Conservation (phyloP, 2,329 filamentous ascomycete genomes). For the Fusarium denticulatum region DNA sequence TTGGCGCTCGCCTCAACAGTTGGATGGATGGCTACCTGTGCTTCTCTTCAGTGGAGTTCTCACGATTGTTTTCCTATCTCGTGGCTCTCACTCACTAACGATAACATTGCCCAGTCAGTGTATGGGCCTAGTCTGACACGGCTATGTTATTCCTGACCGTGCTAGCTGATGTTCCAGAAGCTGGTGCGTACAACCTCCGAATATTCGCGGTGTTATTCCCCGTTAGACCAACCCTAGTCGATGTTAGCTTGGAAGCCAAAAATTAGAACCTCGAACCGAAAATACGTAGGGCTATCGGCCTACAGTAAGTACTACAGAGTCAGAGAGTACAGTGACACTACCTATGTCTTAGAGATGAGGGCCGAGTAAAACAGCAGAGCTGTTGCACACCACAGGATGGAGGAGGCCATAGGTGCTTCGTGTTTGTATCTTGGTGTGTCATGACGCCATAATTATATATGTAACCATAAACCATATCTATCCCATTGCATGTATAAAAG, state of each 20-base stretch:
- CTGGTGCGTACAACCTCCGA: background rate
- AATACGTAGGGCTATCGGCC: background rate
- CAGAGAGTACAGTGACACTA: background rate
- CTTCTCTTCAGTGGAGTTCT: background rate
- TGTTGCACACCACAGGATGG: background rate
- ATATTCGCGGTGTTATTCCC: background rate
- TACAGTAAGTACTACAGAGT: background rate
- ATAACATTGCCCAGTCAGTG: background rate
- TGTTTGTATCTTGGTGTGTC: background rate
- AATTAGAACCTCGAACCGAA: background rate
- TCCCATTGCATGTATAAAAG: background rate
- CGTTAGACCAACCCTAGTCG: background rate
- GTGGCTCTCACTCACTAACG: background rate
- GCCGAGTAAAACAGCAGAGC: background rate
- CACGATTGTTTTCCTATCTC: slow-evolving; percentile 14
- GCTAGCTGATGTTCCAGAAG: background rate
- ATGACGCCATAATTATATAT: background rate
- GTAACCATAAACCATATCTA: background rate
- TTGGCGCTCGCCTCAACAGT: background rate
- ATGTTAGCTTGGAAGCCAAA: background rate
- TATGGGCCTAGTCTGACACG: background rate
- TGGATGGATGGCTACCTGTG: background rate
- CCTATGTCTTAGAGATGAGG: background rate
- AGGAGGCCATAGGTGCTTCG: background rate
- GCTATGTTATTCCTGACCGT: background rate